A percentile compares a stretch with the other conserved stretches of the same genome.
phyloP scores from a whole-genome alignment of 2,329 filamentous ascomycete genomes.

The Ilyonectria destructans region DNA sequence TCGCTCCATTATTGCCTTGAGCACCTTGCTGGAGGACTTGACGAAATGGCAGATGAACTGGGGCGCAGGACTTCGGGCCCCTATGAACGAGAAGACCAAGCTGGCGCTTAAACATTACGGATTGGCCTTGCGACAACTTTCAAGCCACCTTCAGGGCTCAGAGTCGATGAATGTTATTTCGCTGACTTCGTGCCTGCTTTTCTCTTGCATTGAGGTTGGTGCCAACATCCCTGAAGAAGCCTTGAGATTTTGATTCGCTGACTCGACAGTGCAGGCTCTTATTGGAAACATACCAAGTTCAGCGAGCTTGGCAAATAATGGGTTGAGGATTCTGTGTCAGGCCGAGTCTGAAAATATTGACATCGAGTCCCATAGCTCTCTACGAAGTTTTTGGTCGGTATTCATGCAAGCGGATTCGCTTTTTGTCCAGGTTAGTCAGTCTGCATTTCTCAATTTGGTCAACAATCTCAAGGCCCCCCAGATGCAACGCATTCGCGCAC shows the following conservation, averaged over 20 bases:
- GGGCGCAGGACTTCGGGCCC: neutral
- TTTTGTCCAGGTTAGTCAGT: neutral
- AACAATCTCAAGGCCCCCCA: neutral
- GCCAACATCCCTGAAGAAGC: neutral
- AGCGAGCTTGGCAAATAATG: neutral
- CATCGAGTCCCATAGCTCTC: neutral
- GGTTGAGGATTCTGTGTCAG: neutral
- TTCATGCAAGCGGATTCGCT: neutral
- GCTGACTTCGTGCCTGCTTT: neutral
- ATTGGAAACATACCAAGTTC: neutral
- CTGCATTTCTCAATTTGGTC: neutral
- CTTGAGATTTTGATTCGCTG: neutral
- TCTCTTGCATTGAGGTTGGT: neutral
- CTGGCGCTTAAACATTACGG: neutral
- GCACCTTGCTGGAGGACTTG: neutral
- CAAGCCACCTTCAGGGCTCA: neutral
- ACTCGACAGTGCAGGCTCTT: neutral
- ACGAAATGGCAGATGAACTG: neutral
- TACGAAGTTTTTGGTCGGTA: neutral
- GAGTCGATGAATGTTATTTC: neutral
- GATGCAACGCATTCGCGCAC: neutral
- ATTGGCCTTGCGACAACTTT: neutral
- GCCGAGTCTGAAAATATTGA: neutral
- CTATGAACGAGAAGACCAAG: neutral
- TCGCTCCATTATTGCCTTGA: neutral